phyloP scores from a whole-genome alignment of 108 stramenopile species.

The Nannochloropsis salina region DNA sequence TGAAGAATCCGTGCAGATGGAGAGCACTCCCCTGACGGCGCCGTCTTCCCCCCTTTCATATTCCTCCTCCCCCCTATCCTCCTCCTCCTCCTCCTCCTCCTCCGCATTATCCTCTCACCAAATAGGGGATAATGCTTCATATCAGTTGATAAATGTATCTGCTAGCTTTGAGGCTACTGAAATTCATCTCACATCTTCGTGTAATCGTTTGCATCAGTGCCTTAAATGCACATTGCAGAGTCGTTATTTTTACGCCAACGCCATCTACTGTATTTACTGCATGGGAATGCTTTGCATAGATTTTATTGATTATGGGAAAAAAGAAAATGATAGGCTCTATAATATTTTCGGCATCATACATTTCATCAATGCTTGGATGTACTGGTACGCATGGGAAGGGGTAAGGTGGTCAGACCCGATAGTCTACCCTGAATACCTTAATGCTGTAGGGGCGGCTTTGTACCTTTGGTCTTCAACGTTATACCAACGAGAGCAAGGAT shows the following conservation, averaged over 20 bases:
- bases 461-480: background rate
- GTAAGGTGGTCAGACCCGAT: background rate
- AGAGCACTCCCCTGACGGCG: too few relatives aligned
- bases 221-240: background rate
- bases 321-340: background rate
- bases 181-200: background rate
- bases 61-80: too few relatives aligned
- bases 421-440: background rate
- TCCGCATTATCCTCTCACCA: too few relatives aligned
- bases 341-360: background rate
- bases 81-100: too few relatives aligned
- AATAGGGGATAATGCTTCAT: too few relatives aligned
- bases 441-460: background rate
- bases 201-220: background rate
- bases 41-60: too few relatives aligned
- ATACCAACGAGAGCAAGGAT: background rate
- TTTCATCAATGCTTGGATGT: conserved; percentile 12
- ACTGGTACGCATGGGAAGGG: background rate
- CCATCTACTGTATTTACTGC: background rate
- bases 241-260: background rate
- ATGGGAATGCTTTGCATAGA: background rate
- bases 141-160: too few relatives aligned
- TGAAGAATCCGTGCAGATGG: too few relatives aligned
- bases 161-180: background rate
- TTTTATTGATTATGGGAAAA: background rate